These are phyloP conservation scores for Sphagnum magellanicum DNA, from an alignment of 228 moss, liverwort and hornwort genomes.

Conservation along the genomic window DNA sequence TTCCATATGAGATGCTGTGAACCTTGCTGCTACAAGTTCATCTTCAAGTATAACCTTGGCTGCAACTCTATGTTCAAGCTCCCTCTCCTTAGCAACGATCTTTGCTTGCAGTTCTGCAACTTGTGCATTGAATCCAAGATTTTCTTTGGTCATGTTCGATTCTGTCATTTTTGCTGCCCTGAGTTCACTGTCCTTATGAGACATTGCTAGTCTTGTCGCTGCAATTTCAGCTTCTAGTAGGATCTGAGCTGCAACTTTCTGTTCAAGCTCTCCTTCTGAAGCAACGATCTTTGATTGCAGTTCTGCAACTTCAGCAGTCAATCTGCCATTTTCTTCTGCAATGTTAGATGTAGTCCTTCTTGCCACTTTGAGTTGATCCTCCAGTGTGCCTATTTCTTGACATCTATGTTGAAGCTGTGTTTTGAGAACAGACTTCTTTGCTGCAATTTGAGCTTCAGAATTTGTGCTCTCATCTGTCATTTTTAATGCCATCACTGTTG, in stretches of 20 bases:
- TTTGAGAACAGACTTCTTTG: constrained; percentile 18
- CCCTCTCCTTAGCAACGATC: not conserved
- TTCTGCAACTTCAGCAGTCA: constrained; percentile 14
- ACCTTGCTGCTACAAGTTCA: constrained; percentile 9
- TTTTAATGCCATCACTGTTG: not conserved
- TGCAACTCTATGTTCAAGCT: not conserved
- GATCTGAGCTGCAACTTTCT: not conserved
- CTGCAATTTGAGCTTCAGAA: constrained; percentile 7
- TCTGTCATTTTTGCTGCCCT: constrained; percentile 11
- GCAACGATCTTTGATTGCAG: constrained; percentile 18
- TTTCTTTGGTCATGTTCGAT: constrained; percentile 15
- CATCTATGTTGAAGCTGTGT: constrained; percentile 22
- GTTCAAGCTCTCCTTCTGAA: constrained; percentile 3
- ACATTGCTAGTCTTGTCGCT: constrained; percentile 4
- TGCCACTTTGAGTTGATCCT: constrained; percentile 10
- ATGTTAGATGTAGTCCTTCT: constrained; percentile 11
- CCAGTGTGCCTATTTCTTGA: constrained; percentile 12
- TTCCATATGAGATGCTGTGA: constrained; percentile 10
- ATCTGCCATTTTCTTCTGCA: constrained; percentile 8
- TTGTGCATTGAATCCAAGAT: constrained; percentile 19
- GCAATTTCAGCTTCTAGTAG: constrained; percentile 7
- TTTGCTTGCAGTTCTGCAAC: constrained; percentile 14
- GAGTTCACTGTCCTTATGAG: constrained; percentile 22
- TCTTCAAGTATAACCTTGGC: constrained; percentile 8
- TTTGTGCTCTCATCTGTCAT: constrained; percentile 6